Conservation (phyloP, 768 basidiomycete genomes). For the Tricholoma sp. region DNA sequence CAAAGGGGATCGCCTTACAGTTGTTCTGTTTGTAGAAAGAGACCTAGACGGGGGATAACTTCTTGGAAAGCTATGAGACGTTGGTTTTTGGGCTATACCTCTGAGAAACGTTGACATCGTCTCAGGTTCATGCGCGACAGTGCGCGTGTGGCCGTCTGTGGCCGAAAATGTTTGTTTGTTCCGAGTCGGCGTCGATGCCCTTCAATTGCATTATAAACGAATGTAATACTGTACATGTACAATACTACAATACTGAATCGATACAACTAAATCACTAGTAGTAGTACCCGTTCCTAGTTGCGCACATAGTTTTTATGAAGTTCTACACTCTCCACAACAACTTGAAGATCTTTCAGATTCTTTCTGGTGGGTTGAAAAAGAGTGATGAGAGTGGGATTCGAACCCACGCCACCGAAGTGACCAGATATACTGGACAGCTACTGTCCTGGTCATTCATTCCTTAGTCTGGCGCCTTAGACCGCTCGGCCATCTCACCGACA, state of each 20-base stretch:
- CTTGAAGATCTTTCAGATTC: too few relatives aligned
- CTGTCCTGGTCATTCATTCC: constrained; percentile 22
- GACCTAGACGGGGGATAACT: constrained; percentile 1
- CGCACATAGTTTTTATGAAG: too few relatives aligned
- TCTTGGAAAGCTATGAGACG: neutral
- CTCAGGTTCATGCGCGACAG: too few relatives aligned
- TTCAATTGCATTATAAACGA: too few relatives aligned
- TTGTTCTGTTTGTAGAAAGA: constrained; percentile 17
- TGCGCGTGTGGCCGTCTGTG: too few relatives aligned
- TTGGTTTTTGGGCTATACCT: neutral
- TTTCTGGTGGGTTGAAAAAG: neutral
- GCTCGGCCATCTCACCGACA: constrained; percentile 61
- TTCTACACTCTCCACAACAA: too few relatives aligned
- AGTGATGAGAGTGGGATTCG: constrained; percentile 7
- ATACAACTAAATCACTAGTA: too few relatives aligned
- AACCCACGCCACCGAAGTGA: constrained; percentile 4
- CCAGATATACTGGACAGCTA: constrained; percentile 1
- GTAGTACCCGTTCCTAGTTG: too few relatives aligned
- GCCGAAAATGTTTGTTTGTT: neutral
- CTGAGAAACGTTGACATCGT: neutral
- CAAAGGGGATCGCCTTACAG: constrained; percentile 34
- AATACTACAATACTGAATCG: too few relatives aligned
- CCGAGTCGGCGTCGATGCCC: too few relatives aligned
- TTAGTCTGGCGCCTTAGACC: constrained; percentile 74
- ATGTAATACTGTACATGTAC: too few relatives aligned